Base-by-base conservation (phyloP, 306 rosid genomes). In the Trichosanthes truncata region DNA sequence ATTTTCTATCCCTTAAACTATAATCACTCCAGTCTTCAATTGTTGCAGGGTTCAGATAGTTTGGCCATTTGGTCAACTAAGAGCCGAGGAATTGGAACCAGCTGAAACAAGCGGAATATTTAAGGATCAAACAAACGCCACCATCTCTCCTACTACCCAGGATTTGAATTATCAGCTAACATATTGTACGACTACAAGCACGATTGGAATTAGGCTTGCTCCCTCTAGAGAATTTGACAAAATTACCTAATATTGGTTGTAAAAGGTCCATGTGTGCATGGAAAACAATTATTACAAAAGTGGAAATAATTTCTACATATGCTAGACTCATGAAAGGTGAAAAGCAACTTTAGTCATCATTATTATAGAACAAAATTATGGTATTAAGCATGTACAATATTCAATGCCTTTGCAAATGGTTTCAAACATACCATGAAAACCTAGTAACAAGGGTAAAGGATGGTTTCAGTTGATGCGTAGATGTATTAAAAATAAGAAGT, bases 41-140 rank as follows among this genome's bases (percentile, higher is more conserved):
- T 46, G 38, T 46, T 25, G 77, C 59, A 73, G 60, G 78, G 15
- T 71, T n/a, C 23, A 71, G 57, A 48, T 73, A 43, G 5, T 71
- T 71, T 2, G 41, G 43, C 25, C 57, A 26, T 73, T 73, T 41
- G 53, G 20, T 69, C 53, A 68, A 69, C n/a, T 12, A 18, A 69
- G 36, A 21, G 75, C 51, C 12, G n/a, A 40, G 17, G 17, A 18
- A 36, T 40, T 21, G 18, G 35, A 68, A 68, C 52, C 52, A 9
- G 75, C 48, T 36, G 75, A 46, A 38, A 68, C 76, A 69, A 69
- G 35, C 45, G 17, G 35, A 41, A 69, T 69, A 69, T 69, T 69
- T 41, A 69, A 69, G 33, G 35, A 36, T 66, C 49, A 20, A 20
- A 38, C 18, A 21, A 15, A 63, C 2, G 20, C 67, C 36, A 60